A percentile compares a stretch with the other conserved stretches of the same genome.
These are phyloP conservation scores for Actinidia arguta DNA, from an alignment of 179 eudicot species.

Conservation along the genomic window DNA sequence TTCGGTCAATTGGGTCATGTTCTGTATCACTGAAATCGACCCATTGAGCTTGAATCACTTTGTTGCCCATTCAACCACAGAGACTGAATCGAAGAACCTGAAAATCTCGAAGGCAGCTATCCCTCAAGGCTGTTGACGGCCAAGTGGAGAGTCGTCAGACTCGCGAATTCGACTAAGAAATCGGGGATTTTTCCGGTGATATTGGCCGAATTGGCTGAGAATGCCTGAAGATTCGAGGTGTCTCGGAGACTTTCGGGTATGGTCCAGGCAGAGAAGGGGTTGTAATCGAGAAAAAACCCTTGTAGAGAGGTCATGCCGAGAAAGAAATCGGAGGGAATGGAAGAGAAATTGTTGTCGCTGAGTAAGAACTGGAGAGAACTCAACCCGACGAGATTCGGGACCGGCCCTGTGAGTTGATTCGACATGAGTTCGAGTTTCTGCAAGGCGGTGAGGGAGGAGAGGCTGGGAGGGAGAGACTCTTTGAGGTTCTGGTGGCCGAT, in stretches of 20 bases:
- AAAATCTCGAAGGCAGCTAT: slow-evolving; percentile 49
- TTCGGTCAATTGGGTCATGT: slow-evolving; percentile 61
- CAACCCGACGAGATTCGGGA: slow-evolving; percentile 56
- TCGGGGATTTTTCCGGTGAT: slow-evolving; percentile 54
- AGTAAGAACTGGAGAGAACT: slow-evolving; percentile 44
- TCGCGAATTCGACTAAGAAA: slow-evolving; percentile 40
- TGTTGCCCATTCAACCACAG: slow-evolving; percentile 59
- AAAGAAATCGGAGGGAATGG: slow-evolving; percentile 56
- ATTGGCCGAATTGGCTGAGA: slow-evolving; percentile 55
- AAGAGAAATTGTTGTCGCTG: slow-evolving; percentile 47
- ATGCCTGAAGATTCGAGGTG: slow-evolving; percentile 40
- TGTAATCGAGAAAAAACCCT: slow-evolving; percentile 47
- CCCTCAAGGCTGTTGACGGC: slow-evolving; percentile 56
- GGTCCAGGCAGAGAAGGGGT: slow-evolving; percentile 48
- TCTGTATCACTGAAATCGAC: slow-evolving; percentile 48
- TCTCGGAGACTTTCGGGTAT: slow-evolving; percentile 41
- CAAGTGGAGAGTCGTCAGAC: slow-evolving; percentile 47
- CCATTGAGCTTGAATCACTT: slow-evolving; percentile 38
- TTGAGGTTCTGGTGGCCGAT: slow-evolving; percentile 39
- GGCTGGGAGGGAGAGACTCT: slow-evolving; percentile 43
- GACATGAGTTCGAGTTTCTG: slow-evolving; percentile 43
- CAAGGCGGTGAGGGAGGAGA: slow-evolving; percentile 40
- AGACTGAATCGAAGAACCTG: slow-evolving; percentile 49
- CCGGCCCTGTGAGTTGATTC: slow-evolving; percentile 44
- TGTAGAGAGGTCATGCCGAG: slow-evolving; percentile 44